Percentiles rank a stretch among this genome's conserved stretches.
Conservation (phyloP, 176 grass and related monocot genomes). For the Triticum urartu region DNA sequence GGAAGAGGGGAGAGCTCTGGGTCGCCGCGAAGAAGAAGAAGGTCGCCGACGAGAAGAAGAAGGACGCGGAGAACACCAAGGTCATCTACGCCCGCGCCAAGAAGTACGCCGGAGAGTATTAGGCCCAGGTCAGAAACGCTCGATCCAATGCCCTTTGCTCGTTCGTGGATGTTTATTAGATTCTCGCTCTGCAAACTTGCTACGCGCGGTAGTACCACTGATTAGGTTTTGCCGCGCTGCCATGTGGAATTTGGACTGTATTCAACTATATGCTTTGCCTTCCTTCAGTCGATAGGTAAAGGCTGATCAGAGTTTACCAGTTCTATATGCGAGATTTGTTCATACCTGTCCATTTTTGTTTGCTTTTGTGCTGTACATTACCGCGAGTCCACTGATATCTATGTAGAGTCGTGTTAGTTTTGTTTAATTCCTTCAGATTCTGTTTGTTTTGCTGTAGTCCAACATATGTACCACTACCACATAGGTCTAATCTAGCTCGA, state of each 20-base stretch:
- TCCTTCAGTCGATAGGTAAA: background rate
- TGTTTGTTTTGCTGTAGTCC: background rate
- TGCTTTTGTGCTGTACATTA: background rate
- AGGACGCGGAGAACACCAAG: slow-evolving; percentile 52
- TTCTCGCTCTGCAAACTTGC: no score
- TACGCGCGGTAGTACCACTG: background rate
- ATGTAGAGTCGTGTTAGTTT: background rate
- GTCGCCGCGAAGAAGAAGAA: slow-evolving; percentile 50
- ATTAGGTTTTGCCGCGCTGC: background rate
- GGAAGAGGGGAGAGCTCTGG: no score
- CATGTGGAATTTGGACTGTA: background rate
- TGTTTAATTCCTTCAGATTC: background rate
- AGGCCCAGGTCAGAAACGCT: slow-evolving; percentile 50
- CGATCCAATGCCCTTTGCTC: background rate
- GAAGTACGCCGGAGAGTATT: slow-evolving; percentile 75
- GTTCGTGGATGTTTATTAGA: background rate
- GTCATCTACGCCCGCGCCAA: slow-evolving; percentile 58
- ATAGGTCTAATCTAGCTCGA: background rate
- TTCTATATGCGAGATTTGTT: no score
- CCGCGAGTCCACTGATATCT: no score
- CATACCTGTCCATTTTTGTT: background rate
- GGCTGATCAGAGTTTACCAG: no score
- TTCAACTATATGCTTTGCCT: background rate
- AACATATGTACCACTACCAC: background rate
- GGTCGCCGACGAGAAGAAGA: slow-evolving; percentile 43